These are phyloP conservation scores for Phytophthora idaei DNA, from an alignment of 352 stramenopile genomes.

Conservation along the genomic window DNA sequence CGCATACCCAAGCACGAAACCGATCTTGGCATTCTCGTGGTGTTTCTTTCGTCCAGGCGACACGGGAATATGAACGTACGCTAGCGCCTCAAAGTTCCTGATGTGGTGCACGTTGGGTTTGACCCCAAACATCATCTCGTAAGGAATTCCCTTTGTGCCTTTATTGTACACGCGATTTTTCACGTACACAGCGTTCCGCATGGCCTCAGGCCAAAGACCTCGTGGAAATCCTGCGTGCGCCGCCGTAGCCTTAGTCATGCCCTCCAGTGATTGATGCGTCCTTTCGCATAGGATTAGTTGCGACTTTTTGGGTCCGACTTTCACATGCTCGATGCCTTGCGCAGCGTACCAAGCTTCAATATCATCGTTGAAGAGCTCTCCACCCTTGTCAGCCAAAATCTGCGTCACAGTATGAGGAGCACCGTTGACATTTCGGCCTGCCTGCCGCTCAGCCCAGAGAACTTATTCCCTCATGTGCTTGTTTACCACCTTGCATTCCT, in stretches of 20 bases:
- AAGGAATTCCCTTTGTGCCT: neutral
- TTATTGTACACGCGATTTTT: neutral
- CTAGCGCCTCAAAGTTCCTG: neutral
- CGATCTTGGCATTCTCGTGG: neutral
- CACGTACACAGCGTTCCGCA: neutral
- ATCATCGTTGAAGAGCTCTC: neutral
- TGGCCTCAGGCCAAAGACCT: neutral
- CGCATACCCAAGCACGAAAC: neutral
- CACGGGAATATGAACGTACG: neutral
- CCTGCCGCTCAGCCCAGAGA: neutral
- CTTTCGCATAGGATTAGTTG: neutral
- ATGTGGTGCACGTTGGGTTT: slow-evolving; percentile 5
- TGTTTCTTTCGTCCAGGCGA: neutral
- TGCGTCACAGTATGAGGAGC: neutral
- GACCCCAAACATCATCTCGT: neutral
- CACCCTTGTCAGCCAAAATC: neutral
- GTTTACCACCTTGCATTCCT: neutral
- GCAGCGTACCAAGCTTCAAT: neutral
- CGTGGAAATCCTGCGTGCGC: neutral
- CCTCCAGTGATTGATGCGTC: neutral
- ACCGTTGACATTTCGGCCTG: neutral
- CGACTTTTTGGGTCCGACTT: neutral
- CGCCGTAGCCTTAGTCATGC: neutral
- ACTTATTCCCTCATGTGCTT: neutral
- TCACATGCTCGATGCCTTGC: neutral